A percentile compares a stretch with the other conserved stretches of the same genome.
phyloP scores from a whole-genome alignment of 768 basidiomycete genomes.

The Lactarius deliciosus region DNA sequence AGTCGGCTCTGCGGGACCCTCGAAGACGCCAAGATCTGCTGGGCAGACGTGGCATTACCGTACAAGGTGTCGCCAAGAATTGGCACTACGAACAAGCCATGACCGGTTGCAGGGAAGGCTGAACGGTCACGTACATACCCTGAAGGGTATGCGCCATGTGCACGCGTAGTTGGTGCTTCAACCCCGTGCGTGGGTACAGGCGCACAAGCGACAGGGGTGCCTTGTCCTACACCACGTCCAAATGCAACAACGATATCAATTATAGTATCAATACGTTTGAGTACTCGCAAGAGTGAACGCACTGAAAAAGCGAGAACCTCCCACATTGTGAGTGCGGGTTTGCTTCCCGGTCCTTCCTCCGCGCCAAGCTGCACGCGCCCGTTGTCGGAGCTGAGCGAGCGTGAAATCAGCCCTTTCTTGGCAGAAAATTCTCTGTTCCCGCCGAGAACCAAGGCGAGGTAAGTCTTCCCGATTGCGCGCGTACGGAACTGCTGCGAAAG shows the following conservation, averaged over 20 bases:
- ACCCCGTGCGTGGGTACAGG: slow-evolving; percentile 25
- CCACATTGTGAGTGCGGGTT: slow-evolving; percentile 24
- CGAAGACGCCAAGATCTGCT: slow-evolving; percentile 6
- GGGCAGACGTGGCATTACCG: slow-evolving; percentile 1
- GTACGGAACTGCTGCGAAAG: slow-evolving; percentile 28
- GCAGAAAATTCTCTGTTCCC: slow-evolving; percentile 7
- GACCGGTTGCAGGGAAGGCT: background rate
- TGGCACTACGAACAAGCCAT: slow-evolving; percentile 17
- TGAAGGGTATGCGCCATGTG: slow-evolving; percentile 22
- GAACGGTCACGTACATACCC: slow-evolving; percentile 15
- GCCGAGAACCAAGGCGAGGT: slow-evolving; percentile 27
- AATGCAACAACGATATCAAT: background rate
- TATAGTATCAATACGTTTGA: background rate
- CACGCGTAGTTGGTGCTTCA: slow-evolving; percentile 30
- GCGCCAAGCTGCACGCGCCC: slow-evolving; percentile 21
- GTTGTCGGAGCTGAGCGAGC: slow-evolving; percentile 12
- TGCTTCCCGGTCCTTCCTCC: background rate
- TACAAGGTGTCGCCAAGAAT: slow-evolving; percentile 28
- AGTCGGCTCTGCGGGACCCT: slow-evolving; percentile 20
- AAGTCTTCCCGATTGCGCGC: slow-evolving; percentile 21
- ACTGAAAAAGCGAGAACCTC: slow-evolving; percentile 29
- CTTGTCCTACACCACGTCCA: slow-evolving; percentile 3
- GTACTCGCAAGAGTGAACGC: slow-evolving; percentile 1
- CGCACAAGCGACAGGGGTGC: slow-evolving; percentile 26
- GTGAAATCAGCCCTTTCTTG: slow-evolving; percentile 12